Base-by-base conservation (phyloP, 306 rosid species). In the Vigna angularis region DNA sequence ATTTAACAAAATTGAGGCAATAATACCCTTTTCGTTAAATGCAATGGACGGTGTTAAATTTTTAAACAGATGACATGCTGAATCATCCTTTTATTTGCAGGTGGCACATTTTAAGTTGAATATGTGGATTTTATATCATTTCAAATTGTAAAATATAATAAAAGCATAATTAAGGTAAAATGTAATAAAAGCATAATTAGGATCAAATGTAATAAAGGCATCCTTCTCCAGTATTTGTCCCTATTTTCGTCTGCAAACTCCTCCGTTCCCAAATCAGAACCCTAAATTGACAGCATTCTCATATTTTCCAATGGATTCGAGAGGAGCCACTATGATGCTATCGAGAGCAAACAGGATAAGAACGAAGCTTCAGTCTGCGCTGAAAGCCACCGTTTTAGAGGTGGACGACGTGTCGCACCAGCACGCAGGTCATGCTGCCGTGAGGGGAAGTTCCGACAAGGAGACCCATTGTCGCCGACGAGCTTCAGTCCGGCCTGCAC, bases 371-470 rank as follows among this genome's bases (percentile, higher is more conserved):
- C 97, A 90, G 22, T 68, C 93, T 64, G 90, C 92, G 18, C 80
- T 92, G 18, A 91, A 91, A 79, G 89, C 97, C 49, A 88, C 84
- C 48, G 75, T 76, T 4, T 24, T 92, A 80, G 98, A 92, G 34
- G 80, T 92, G 2, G 95, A 94, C 80, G 98, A 94, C 87, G 97
- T 92, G 50, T 92, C 98, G 50, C 50, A 88, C 70, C 97, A 92
- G 86, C 98, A 92, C 79, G 92, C 94, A 0, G 96, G 93, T 9
- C 98, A 94, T 70, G 88, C 93, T 40, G 98, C 93, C 57, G 75
- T 92, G 62, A 88, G 67, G 65, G 89, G 71, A 1, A 63, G 65
- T 55, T 55, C 87, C 40, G 88, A 72, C 5, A 69, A 79, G 32
- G 97, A 92, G 48, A 89, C 97, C 12, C 98, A 94, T 77, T 32